Percentiles rank a stretch among this genome's conserved stretches.
phyloP scores from a whole-genome alignment of 139 green algal species.

The Chlamydomonas eustigma region DNA sequence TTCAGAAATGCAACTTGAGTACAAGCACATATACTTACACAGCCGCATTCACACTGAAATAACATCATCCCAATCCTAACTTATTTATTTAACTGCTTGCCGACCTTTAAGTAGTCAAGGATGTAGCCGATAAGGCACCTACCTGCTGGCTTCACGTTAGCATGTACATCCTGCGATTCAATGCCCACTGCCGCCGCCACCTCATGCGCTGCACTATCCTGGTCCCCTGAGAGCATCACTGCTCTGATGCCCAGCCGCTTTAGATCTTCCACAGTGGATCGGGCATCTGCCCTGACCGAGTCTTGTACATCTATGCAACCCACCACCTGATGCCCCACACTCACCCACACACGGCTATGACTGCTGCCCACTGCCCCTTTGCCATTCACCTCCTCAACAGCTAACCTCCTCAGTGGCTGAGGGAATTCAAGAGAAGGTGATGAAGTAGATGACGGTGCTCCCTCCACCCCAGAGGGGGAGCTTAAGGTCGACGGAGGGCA shows the following conservation, averaged over 20 bases:
- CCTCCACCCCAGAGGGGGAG: background rate
- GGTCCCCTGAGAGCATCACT: constrained; percentile 76
- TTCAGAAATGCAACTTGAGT: too few relatives aligned
- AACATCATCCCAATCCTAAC: too few relatives aligned
- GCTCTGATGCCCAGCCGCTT: constrained; percentile 40
- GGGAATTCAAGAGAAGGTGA: too few relatives aligned
- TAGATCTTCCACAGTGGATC: constrained; percentile 35
- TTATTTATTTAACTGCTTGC: too few relatives aligned
- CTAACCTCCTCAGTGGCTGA: too few relatives aligned
- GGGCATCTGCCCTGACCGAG: constrained; percentile 50
- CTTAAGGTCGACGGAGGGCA: too few relatives aligned
- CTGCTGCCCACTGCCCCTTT: constrained; percentile 31
- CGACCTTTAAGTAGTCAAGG: too few relatives aligned
- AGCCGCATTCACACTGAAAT: too few relatives aligned
- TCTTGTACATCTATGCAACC: constrained; percentile 27
- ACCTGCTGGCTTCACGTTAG: constrained; percentile 58
- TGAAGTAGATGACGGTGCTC: constrained; percentile 7
- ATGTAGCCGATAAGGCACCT: too few relatives aligned
- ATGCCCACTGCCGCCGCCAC: constrained; percentile 71
- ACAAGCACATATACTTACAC: too few relatives aligned
- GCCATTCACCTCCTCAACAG: too few relatives aligned
- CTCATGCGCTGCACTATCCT: constrained; percentile 37
- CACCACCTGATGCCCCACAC: constrained; percentile 4
- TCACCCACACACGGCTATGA: constrained; percentile 69
- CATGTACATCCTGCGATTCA: constrained; percentile 40